These are phyloP conservation scores for Rosa chinensis DNA, from an alignment of 306 rosid species.

Conservation along the genomic window DNA sequence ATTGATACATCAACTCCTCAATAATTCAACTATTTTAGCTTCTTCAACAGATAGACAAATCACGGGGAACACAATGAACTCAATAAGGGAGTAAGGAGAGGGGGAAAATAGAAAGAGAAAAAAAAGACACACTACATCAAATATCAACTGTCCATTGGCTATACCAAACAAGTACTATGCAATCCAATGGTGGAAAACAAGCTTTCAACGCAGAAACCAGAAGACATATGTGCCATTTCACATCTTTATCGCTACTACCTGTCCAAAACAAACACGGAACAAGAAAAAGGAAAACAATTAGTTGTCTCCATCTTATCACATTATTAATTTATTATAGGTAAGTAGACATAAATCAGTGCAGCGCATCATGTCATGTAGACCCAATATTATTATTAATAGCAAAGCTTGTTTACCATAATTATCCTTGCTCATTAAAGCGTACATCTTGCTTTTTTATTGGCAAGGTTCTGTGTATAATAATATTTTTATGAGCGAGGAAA, in stretches of 20 bases:
- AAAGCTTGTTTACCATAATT: neutral
- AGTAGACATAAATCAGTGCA: neutral
- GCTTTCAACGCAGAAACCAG: neutral
- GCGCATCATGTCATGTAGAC: neutral
- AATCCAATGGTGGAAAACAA: constrained; percentile 20
- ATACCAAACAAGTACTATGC: constrained; percentile 8
- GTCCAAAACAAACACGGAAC: constrained; percentile 15
- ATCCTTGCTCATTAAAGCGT: neutral
- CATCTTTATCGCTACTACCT: constrained; percentile 26
- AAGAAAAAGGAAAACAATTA: neutral
- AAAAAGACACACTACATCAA: neutral
- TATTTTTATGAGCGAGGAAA: neutral
- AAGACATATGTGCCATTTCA: constrained; percentile 13
- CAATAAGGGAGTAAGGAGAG: neutral
- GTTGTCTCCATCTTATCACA: neutral
- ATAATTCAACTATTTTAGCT: neutral
- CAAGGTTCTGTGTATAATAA: neutral
- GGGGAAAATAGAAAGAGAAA: no score
- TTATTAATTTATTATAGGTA: neutral
- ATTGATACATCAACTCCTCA: neutral
- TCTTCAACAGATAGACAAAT: neutral
- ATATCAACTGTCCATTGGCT: constrained; percentile 10
- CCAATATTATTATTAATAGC: neutral
- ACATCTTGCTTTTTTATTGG: neutral
- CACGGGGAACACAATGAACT: neutral